These are phyloP conservation scores for Kodamaea jinghongensis DNA, from an alignment of 805 yeast genomes.

Conservation along the genomic window DNA sequence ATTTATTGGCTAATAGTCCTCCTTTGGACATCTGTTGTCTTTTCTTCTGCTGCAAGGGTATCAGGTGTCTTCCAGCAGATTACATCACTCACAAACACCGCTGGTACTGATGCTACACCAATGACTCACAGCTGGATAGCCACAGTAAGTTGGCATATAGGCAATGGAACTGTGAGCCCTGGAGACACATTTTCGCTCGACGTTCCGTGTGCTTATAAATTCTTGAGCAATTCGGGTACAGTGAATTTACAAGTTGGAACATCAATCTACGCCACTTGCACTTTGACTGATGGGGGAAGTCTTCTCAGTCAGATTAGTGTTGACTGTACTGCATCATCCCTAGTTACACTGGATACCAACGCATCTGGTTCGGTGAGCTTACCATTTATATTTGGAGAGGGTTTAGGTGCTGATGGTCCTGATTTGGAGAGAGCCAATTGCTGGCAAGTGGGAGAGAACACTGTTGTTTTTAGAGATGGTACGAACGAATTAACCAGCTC, in stretches of 20 bases:
- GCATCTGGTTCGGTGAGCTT: slow-evolving; percentile 13
- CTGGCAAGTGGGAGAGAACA: slow-evolving; percentile 20
- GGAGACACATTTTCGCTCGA: slow-evolving; percentile 19
- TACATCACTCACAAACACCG: no score
- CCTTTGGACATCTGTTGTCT: no score
- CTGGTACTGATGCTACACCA: no score
- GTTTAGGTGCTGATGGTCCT: slow-evolving; percentile 5
- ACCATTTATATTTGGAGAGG: slow-evolving; percentile 21
- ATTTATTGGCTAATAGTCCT: no score
- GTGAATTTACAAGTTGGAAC: slow-evolving; percentile 10
- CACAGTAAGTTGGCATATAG: slow-evolving; percentile 12
- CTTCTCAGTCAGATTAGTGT: slow-evolving; percentile 9
- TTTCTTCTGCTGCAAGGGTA: no score
- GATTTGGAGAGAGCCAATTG: slow-evolving; percentile 19
- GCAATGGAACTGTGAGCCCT: slow-evolving; percentile 4
- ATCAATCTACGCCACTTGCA: slow-evolving; percentile 22
- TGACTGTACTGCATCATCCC: slow-evolving; percentile 10
- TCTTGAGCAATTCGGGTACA: slow-evolving; percentile 10
- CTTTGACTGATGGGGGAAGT: slow-evolving; percentile 11
- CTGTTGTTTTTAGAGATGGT: slow-evolving; percentile 17
- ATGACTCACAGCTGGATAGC: slow-evolving; percentile 17
- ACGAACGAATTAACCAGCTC: slow-evolving; percentile 8
- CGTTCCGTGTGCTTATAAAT: slow-evolving; percentile 17
- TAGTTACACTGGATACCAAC: slow-evolving; percentile 1
- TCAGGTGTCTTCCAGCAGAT: no score